These are phyloP conservation scores for Phialophora tarda DNA, from an alignment of 2,329 filamentous ascomycete genomes.

Conservation along the genomic window DNA sequence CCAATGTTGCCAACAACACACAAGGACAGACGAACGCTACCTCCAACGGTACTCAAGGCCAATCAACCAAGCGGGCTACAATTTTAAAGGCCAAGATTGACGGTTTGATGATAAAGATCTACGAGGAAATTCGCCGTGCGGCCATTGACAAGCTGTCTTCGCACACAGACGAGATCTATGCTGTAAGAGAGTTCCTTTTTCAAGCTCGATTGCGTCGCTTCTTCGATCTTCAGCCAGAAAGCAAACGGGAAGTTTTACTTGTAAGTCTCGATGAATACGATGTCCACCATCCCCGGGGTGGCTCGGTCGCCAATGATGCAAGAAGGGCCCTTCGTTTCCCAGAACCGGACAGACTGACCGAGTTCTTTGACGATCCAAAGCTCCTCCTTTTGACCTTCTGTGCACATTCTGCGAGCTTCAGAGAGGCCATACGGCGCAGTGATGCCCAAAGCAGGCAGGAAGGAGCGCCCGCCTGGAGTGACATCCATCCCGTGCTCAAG, in stretches of 20 bases:
- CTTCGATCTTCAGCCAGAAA: conserved; percentile 6
- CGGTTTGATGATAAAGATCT: conserved; percentile 18
- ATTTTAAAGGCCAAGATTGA: background rate
- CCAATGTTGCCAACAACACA: background rate
- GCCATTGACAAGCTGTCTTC: background rate
- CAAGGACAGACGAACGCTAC: background rate
- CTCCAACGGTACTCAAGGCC: background rate
- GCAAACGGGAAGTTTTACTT: background rate
- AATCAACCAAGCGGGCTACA: background rate
- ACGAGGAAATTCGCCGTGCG: conserved; percentile 22
- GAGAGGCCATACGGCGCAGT: conserved; percentile 10
- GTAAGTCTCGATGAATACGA: background rate
- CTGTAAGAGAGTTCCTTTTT: conserved; percentile 9
- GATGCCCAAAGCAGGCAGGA: conserved; percentile 18
- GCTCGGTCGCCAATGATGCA: conserved; percentile 9
- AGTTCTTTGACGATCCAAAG: conserved; percentile 19
- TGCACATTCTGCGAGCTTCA: conserved; percentile 31
- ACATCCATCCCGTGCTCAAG: conserved; percentile 18
- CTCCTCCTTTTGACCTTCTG: conserved; percentile 32
- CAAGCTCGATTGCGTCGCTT: conserved; percentile 16
- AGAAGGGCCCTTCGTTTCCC: conserved; percentile 11
- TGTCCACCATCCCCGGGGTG: background rate
- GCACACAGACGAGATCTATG: conserved; percentile 1
- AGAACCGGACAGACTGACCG: conserved; percentile 13
- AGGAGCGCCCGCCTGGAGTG: conserved; percentile 14